These are phyloP conservation scores for Umbilicus rupestris DNA, from an alignment of 164 flowering plant species.

Conservation along the genomic window DNA sequence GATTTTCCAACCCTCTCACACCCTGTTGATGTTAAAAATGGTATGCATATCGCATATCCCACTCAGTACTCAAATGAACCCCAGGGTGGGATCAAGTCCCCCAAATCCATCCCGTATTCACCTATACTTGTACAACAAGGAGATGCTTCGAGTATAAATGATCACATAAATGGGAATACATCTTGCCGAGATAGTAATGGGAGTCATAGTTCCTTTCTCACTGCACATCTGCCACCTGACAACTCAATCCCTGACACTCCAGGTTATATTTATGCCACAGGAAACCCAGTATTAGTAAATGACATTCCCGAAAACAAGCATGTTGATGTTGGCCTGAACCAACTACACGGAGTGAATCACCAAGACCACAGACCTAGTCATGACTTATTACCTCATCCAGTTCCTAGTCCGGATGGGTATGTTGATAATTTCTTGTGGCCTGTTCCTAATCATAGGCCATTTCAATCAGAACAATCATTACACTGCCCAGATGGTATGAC, in stretches of 20 bases:
- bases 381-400: slow-evolving; percentile 10
- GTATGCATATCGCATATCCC: slow-evolving; percentile 12
- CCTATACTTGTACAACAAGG: slow-evolving; percentile 12
- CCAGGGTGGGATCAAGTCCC: slow-evolving; percentile 12
- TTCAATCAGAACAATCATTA: slow-evolving; percentile 17
- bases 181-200: slow-evolving; percentile 17
- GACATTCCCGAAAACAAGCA: slow-evolving; percentile 7
- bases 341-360: slow-evolving; percentile 5
- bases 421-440: slow-evolving; percentile 12
- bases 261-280: slow-evolving; percentile 5
- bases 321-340: slow-evolving; percentile 10
- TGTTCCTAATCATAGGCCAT: slow-evolving; percentile 14
- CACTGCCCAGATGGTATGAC: slow-evolving; percentile 14
- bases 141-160: slow-evolving; percentile 15
- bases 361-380: slow-evolving; percentile 6
- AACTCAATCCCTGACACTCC: slow-evolving; percentile 5
- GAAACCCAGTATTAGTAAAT: background rate
- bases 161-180: slow-evolving; percentile 11
- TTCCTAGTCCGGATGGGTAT: background rate
- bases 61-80: slow-evolving; percentile 12
- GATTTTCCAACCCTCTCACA: slow-evolving; percentile 6
- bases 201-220: slow-evolving; percentile 16
- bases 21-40: slow-evolving; percentile 16
- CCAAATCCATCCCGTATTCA: slow-evolving; percentile 15
- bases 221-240: slow-evolving; percentile 20